Conservation (phyloP, 164 flowering plant species). For the Nymphaea colorata region DNA sequence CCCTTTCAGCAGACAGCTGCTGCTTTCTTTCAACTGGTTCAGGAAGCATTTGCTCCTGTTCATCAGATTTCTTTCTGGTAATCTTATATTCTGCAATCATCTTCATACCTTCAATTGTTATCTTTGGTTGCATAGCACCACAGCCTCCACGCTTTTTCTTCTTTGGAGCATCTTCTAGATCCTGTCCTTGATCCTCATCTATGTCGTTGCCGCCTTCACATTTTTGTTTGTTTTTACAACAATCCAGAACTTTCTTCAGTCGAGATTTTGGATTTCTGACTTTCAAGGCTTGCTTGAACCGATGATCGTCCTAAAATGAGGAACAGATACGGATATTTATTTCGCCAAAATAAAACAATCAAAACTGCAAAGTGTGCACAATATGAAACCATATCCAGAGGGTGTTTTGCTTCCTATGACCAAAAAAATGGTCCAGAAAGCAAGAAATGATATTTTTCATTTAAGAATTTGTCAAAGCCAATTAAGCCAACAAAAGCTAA, state of each 20-base stretch:
- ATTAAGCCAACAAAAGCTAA: too few relatives aligned
- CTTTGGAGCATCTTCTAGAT: conserved; percentile 65
- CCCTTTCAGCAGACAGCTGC: conserved; percentile 88
- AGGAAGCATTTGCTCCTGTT: conserved; percentile 76
- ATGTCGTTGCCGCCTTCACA: conserved; percentile 86
- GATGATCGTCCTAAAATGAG: conserved; percentile 61
- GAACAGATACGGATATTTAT: too few relatives aligned
- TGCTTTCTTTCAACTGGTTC: conserved; percentile 99
- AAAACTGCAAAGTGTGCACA: too few relatives aligned
- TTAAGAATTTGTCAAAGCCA: too few relatives aligned
- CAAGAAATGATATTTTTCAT: too few relatives aligned
- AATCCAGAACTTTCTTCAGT: conserved; percentile 72
- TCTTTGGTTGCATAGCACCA: conserved; percentile 97
- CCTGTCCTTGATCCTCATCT: conserved; percentile 45
- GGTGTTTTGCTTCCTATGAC: too few relatives aligned
- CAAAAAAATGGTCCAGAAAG: too few relatives aligned
- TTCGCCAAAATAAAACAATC: too few relatives aligned
- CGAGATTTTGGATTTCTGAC: conserved; percentile 81
- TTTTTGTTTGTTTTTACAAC: conserved; percentile 72
- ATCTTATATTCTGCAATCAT: conserved; percentile 93
- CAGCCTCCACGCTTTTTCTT: conserved; percentile 91
- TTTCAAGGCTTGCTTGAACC: conserved; percentile 79
- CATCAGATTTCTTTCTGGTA: conserved; percentile 82
- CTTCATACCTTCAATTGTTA: conserved; percentile 95
- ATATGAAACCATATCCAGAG: too few relatives aligned